A percentile compares a stretch with the other conserved stretches of the same genome.
Conservation (phyloP, 73 alveolate genomes). For the Uronychia setigera region DNA sequence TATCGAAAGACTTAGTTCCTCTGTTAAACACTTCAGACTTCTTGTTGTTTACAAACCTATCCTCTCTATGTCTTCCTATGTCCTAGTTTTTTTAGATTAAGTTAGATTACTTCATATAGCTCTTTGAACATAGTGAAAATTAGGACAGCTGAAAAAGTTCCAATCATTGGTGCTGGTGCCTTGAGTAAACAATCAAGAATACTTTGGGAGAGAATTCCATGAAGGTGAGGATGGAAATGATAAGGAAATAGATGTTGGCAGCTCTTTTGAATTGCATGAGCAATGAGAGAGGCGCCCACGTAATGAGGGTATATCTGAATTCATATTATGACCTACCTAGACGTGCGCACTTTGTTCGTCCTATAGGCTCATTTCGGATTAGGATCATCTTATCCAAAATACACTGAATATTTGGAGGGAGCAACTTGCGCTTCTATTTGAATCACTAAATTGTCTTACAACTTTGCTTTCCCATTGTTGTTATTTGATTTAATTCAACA, state of each 20-base stretch:
- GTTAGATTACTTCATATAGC: constrained; percentile 67
- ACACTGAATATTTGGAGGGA: too few species aligned
- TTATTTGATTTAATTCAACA: too few species aligned
- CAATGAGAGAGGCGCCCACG: constrained; percentile 91
- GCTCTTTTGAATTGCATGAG: constrained; percentile 78
- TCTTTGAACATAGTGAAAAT: constrained; percentile 96
- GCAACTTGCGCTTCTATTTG: too few species aligned
- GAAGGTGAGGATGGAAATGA: constrained; percentile 79
- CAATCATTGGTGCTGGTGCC: constrained; percentile 67
- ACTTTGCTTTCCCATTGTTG: too few species aligned
- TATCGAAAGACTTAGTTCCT: not conserved
- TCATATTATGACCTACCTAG: not conserved
- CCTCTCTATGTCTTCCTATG: constrained; percentile 5
- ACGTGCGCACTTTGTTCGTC: constrained; percentile 2
- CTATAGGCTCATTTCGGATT: not conserved
- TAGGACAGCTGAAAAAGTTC: constrained; percentile 89
- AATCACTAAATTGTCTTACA: too few species aligned
- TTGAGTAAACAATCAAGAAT: not conserved
- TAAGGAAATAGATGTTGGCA: constrained; percentile 83
- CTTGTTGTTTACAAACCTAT: constrained; percentile 32
- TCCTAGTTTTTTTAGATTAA: not conserved
- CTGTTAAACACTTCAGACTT: constrained; percentile 14
- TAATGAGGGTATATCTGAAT: constrained; percentile 55
- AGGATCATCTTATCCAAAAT: not conserved
- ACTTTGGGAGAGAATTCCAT: constrained; percentile 85